phyloP scores from a whole-genome alignment of 192 early-diverging fungal genomes.

The Helicostylum pulchrum region DNA sequence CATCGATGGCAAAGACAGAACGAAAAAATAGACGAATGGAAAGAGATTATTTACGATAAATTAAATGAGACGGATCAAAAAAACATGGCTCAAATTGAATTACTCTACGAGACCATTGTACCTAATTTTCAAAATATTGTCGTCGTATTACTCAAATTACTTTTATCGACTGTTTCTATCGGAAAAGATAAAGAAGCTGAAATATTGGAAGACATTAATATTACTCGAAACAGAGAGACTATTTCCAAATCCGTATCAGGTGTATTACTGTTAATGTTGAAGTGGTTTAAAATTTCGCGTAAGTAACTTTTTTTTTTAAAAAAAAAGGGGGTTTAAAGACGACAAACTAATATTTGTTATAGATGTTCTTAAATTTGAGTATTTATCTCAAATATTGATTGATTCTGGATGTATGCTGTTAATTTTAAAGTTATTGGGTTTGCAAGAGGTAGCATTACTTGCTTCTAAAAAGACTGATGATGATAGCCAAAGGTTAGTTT shows the following conservation, averaged over 20 bases:
- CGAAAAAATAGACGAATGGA: conserved; percentile 1
- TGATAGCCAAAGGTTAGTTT: conserved; percentile 41
- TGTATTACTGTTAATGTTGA: conserved; percentile 64
- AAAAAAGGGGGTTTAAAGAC: neutral
- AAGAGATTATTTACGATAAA: neutral
- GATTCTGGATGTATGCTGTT: conserved; percentile 83
- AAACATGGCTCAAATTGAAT: conserved; percentile 6
- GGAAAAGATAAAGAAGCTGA: conserved; percentile 9
- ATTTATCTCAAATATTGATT: conserved; percentile 72
- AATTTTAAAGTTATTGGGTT: conserved; percentile 79
- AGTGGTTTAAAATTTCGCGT: conserved; percentile 65
- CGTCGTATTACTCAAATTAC: conserved; percentile 49
- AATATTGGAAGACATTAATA: conserved; percentile 46
- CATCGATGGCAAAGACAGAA: conserved; percentile 11
- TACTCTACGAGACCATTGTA: conserved; percentile 37
- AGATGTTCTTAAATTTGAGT: conserved; percentile 76
- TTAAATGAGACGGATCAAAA: neutral
- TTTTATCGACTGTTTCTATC: conserved; percentile 41
- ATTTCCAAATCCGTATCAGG: conserved; percentile 71
- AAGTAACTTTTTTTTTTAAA: neutral
- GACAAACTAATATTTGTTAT: neutral
- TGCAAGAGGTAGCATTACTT: conserved; percentile 55
- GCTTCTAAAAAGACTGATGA: conserved; percentile 50
- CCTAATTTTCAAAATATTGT: conserved; percentile 54
- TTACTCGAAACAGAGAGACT: conserved; percentile 65